Base-by-base conservation (phyloP, 768 basidiomycete genomes). In the Boletus fagicola region DNA sequence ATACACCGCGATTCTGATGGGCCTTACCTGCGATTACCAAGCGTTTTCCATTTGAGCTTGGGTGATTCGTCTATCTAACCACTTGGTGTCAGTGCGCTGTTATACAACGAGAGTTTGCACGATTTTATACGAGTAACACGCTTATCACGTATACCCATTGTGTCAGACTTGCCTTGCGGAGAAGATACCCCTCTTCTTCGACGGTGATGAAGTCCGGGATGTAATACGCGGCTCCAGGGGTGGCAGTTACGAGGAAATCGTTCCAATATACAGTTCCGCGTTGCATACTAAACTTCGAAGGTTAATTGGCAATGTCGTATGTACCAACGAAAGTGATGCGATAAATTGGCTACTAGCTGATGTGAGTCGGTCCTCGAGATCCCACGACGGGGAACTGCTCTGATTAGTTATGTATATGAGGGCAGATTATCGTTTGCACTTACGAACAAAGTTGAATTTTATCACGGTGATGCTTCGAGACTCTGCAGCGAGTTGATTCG, bases 11-110 rank as follows among this genome's bases (percentile, higher is more conserved):
- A 53, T 35, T 54, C 11, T 35, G 47, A 49, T 45, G 22, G 22
- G 11, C 18, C 26, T 30, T 43, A 51, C 66, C 61, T 57, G 48
- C 62, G 62, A 30, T 57, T 60, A 16, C 58, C 61, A 52, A 74
- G 83, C 13, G 78, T 81, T 69, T 87, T 94, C 93, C 93, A 95
- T 68, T 83, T 88, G 28, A 83, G 85, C 63, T 83, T 84, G n/a
- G 92, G 88, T 2, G 86, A 82, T 62, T 90, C 90, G 40, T 73
- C 67, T 58, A 95, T 91, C 94, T 95, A 57, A 53, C 42, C 35
- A 12, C 18, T 60, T 39, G 66, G 57, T 44, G 47, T 68, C 51
- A 67, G 58, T 50, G 57, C 28, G 53, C 57, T 45, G 52, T 54
- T 53, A 47, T 18, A 47, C 30, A 47, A 44, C 20, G 44, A 53